Percentiles rank a stretch among this genome's conserved stretches.
Conservation (phyloP, 2,329 filamentous ascomycete species). For the Phoma herbarum region DNA sequence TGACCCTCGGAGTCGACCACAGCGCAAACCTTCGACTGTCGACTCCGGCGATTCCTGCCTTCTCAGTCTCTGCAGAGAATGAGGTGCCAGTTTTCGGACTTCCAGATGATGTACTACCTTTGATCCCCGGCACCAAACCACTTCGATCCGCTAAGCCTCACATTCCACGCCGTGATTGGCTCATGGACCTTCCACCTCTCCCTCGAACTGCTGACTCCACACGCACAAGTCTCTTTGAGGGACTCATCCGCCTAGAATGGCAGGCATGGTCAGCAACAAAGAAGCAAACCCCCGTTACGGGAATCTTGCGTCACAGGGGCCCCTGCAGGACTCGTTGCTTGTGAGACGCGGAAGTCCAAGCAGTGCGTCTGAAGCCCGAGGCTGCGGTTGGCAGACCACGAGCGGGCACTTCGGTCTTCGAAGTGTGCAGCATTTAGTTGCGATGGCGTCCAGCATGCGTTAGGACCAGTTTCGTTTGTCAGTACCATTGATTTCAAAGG, state of each 20-base stretch:
- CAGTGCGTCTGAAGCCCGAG: constrained; percentile 23
- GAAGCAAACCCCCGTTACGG: constrained; percentile 17
- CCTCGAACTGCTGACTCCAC: constrained; percentile 16
- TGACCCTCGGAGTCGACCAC: constrained; percentile 15
- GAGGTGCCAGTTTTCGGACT: constrained; percentile 15
- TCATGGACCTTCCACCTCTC: constrained; percentile 1
- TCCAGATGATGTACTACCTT: constrained; percentile 16
- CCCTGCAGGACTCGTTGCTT: constrained; percentile 17
- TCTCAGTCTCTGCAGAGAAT: neutral
- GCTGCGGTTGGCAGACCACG: constrained; percentile 21
- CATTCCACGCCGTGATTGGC: constrained; percentile 7
- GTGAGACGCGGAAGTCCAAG: constrained; percentile 18
- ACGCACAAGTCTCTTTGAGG: constrained; percentile 11
- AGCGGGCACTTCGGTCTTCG: constrained; percentile 19
- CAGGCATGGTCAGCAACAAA: constrained; percentile 19
- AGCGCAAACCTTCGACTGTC: neutral
- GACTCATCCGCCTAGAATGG: constrained; percentile 1
- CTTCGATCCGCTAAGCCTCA: constrained; percentile 19
- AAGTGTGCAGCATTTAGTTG: constrained; percentile 19
- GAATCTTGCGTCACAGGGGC: constrained; percentile 17
- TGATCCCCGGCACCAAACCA: constrained; percentile 19
- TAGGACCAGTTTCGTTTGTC: constrained; percentile 1
- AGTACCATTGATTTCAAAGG: neutral
- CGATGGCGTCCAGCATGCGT: constrained; percentile 11
- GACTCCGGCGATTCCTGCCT: neutral